These are phyloP conservation scores for Annulohypoxylon stygium DNA, from an alignment of 495 filamentous ascomycete genomes.

Conservation along the genomic window DNA sequence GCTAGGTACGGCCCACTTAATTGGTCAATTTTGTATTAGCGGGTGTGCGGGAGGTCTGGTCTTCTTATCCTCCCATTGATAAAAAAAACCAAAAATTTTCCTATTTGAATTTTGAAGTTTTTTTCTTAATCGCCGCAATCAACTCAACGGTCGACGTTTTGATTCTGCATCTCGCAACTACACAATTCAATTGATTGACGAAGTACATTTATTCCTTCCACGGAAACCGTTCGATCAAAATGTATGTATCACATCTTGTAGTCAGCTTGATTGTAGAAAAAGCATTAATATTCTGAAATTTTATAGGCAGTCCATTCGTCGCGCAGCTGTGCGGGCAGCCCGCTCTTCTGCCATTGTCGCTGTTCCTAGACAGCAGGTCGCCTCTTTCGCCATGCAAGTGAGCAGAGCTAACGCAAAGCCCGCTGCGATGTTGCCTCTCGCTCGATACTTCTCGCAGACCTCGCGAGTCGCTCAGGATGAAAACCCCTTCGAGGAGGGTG, in stretches of 20 bases:
- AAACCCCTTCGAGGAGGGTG: slow-evolving; percentile 22
- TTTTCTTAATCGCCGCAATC: not conserved
- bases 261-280: not conserved
- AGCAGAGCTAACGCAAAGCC: slow-evolving; percentile 42
- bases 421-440: slow-evolving; percentile 40
- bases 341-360: slow-evolving; percentile 62
- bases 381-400: slow-evolving; percentile 48
- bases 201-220: not conserved
- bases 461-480: slow-evolving; percentile 40
- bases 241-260: not conserved
- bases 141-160: not conserved
- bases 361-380: slow-evolving; percentile 55
- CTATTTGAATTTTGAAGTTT: not conserved
- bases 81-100: slow-evolving; percentile 31
- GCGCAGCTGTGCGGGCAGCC: slow-evolving; percentile 68
- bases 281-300: slow-evolving; percentile 26
- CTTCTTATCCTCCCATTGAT: slow-evolving; percentile 2
- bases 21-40: slow-evolving; percentile 8
- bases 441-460: slow-evolving; percentile 57
- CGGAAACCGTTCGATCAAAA: not conserved
- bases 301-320: slow-evolving; percentile 68
- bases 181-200: not conserved
- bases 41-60: slow-evolving; percentile 1
- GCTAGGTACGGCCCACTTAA: slow-evolving; percentile 3
- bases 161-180: not conserved